Evolutionary conservation across 164 flowering plant genomes (phyloP).

Genomic region (Piper longum): DNA sequence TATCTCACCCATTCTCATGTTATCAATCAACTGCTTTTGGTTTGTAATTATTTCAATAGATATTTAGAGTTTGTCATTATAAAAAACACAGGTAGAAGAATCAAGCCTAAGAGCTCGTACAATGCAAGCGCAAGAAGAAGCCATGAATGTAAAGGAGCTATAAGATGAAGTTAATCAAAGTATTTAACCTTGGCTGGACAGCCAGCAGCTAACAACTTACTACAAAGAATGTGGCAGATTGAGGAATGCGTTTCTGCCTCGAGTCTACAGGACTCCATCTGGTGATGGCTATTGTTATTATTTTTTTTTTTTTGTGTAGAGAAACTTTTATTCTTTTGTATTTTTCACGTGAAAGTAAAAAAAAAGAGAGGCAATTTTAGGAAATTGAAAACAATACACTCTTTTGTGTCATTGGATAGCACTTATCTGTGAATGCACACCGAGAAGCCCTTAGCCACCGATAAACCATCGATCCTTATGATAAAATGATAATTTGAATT

Average conservation of each 20-base stretch:
- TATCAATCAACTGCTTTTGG: too few species aligned
- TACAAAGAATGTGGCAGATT: background rate
- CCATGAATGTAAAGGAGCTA: conserved; percentile 10
- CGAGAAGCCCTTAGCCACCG: too few species aligned
- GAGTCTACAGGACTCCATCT: background rate
- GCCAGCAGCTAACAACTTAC: conserved; percentile 5
- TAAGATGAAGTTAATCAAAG: conserved; percentile 10
- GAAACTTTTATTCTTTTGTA: background rate
- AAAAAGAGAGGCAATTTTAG: background rate
- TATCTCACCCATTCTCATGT: too few species aligned
- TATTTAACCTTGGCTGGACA: conserved; percentile 11
- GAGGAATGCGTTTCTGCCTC: background rate
- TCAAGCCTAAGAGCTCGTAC: too few species aligned
- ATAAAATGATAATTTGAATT: too few species aligned
- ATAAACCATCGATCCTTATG: too few species aligned
- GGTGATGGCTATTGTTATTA: background rate
- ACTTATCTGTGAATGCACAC: too few species aligned
- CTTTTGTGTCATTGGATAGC: too few species aligned
- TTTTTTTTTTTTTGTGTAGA: background rate
- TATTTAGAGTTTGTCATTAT: too few species aligned
- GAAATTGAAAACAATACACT: background rate
- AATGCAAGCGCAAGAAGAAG: too few species aligned
- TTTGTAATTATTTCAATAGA: too few species aligned
- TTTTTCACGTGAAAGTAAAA: background rate
- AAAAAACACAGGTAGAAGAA: too few species aligned